phyloP scores from a whole-genome alignment of 176 grass and related monocot genomes.

The Bolboschoenus planiculmis region DNA sequence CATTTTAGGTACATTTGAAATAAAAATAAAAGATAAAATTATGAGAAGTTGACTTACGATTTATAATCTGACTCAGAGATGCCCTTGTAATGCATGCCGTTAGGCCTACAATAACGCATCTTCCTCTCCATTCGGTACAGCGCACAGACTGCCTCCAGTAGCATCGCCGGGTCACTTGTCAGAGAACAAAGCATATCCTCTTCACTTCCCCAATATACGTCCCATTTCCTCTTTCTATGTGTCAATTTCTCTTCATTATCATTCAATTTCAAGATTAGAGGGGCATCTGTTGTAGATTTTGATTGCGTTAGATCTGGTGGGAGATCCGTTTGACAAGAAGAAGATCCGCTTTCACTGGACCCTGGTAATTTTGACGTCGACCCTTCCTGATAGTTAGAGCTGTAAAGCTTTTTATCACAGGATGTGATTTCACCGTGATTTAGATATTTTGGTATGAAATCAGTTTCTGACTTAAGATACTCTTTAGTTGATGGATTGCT shows the following conservation, averaged over 20 bases:
- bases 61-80: background rate
- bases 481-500: background rate
- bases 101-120: background rate
- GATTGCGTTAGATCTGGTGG: background rate
- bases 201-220: background rate
- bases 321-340: background rate
- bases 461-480: background rate
- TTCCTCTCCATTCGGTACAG: background rate
- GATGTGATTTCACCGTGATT: too few relatives aligned
- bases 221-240: conserved; percentile 2
- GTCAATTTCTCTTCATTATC: background rate
- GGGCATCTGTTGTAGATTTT: background rate
- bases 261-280: background rate
- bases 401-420: background rate
- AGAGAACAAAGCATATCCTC: conserved; percentile 1
- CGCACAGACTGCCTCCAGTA: conserved; percentile 15
- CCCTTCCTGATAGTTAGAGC: background rate
- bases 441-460: too few relatives aligned
- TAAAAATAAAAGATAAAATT: background rate
- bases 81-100: background rate
- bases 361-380: background rate
- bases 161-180: background rate
- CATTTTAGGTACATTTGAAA: background rate
- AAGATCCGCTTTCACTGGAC: background rate
- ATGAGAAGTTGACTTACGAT: background rate